A percentile compares a stretch with the other conserved stretches of the same genome.
Evolutionary conservation across 176 grass and related monocot genomes (phyloP).

Genomic region (Rhipidocladum racemiflorum): DNA sequence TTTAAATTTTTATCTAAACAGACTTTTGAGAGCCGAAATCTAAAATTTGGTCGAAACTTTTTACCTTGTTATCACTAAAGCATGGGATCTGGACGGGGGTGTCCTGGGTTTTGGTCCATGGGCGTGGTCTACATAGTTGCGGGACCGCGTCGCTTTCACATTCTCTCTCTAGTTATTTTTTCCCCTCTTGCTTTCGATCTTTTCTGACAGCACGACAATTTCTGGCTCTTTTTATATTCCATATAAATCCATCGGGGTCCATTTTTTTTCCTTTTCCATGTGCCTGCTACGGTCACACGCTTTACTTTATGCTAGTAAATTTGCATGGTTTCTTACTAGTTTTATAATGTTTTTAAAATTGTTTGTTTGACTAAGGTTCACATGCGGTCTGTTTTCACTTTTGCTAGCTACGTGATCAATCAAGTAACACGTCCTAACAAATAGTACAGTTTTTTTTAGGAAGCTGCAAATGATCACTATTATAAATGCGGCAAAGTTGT

Average conservation of each 20-base stretch:
- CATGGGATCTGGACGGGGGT: background rate
- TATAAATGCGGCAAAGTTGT: no score
- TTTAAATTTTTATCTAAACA: no score
- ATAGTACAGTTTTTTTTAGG: no score
- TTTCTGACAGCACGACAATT: conserved; percentile 40
- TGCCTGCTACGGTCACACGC: conserved; percentile 37
- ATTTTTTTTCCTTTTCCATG: conserved; percentile 33
- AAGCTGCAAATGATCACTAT: no score
- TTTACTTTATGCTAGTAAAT: conserved; percentile 13
- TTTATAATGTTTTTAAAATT: conserved; percentile 3
- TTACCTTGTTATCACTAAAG: no score
- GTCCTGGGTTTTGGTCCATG: conserved; percentile 44
- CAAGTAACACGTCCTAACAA: no score
- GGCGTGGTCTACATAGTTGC: background rate
- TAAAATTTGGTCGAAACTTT: no score
- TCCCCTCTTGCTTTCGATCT: conserved; percentile 38
- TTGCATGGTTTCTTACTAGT: background rate
- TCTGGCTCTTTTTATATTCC: conserved; percentile 34
- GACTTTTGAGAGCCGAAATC: no score
- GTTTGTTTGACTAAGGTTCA: conserved; percentile 26
- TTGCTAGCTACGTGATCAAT: no score
- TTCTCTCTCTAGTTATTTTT: conserved; percentile 49
- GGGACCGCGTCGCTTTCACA: conserved; percentile 30
- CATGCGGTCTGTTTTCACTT: background rate
- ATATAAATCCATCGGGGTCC: conserved; percentile 49